A percentile compares a stretch with the other conserved stretches of the same genome.
These are phyloP conservation scores for Annona squamosa DNA, from an alignment of 164 flowering plant genomes.

Conservation along the genomic window DNA sequence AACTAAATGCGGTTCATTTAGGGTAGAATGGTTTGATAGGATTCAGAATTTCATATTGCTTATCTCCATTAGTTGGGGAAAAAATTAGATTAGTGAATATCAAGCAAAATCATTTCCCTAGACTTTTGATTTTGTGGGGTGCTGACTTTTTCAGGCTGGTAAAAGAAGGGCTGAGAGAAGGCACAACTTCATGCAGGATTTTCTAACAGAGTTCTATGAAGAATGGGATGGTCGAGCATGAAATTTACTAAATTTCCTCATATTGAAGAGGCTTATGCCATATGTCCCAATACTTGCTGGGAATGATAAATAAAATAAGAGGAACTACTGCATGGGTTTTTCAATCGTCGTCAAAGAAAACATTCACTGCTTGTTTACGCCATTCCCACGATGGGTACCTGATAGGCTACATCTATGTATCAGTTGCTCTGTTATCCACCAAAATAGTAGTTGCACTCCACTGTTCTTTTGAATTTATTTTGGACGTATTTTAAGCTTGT, in stretches of 20 bases:
- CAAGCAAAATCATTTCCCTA: neutral
- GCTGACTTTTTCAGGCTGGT: slow-evolving; percentile 60
- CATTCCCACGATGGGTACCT: neutral
- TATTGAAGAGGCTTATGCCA: neutral
- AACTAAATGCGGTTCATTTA: too few relatives aligned
- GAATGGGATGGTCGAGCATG: slow-evolving; percentile 82
- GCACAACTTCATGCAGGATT: slow-evolving; percentile 89
- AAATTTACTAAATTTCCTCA: slow-evolving; percentile 15
- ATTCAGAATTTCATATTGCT: too few relatives aligned
- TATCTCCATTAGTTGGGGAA: neutral
- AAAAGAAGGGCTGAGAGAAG: slow-evolving; percentile 70
- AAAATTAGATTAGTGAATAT: neutral
- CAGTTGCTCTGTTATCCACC: neutral
- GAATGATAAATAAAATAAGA: neutral
- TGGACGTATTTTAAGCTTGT: too few relatives aligned
- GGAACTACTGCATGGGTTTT: neutral
- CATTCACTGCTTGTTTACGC: neutral
- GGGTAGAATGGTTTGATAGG: too few relatives aligned
- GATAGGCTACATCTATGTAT: neutral
- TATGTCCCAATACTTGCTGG: neutral
- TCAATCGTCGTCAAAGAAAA: neutral
- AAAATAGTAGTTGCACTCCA: too few relatives aligned
- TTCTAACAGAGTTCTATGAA: slow-evolving; percentile 58
- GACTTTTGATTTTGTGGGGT: neutral
- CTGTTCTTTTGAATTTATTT: too few relatives aligned